These are phyloP conservation scores for Tylopilus vinaceipallidus DNA, from an alignment of 768 basidiomycete genomes.

Conservation along the genomic window DNA sequence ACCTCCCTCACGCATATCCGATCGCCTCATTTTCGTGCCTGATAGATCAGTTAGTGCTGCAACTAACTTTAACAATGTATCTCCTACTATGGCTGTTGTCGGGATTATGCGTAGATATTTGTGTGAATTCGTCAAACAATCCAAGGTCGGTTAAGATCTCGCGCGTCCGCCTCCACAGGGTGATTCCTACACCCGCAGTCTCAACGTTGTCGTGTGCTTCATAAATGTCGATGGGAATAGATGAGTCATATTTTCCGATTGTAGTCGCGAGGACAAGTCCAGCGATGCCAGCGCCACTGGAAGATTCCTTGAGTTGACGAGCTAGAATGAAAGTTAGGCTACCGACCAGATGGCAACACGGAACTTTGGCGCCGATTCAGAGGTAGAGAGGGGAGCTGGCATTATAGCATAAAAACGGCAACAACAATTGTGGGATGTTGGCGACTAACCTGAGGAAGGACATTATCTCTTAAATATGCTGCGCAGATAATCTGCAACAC, in stretches of 20 bases:
- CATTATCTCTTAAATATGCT: too few species aligned
- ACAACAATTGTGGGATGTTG: too few species aligned
- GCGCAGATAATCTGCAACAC: too few species aligned
- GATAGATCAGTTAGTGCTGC: not conserved
- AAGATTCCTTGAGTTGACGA: not conserved
- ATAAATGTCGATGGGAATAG: conserved; percentile 41
- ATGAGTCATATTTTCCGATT: conserved; percentile 31
- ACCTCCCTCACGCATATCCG: conserved; percentile 35
- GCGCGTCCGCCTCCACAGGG: conserved; percentile 47
- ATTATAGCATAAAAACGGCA: not conserved
- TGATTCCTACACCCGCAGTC: conserved; percentile 40
- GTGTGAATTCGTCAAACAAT: conserved; percentile 33
- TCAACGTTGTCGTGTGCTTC: conserved; percentile 42
- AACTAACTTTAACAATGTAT: not conserved
- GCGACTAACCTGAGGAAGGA: too few species aligned
- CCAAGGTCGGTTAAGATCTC: conserved; percentile 42
- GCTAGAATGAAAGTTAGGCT: too few species aligned
- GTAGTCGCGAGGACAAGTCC: conserved; percentile 43
- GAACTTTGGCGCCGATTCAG: conserved; percentile 5
- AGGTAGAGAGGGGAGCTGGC: not conserved
- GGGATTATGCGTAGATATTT: conserved; percentile 13
- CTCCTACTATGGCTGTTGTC: conserved; percentile 15
- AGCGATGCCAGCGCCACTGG: conserved; percentile 40
- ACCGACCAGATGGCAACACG: conserved; percentile 25
- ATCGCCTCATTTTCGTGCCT: conserved; percentile 9